Evolutionary conservation across 176 grass and related monocot genomes (phyloP), one percentile per base, ranked within the genome.

Genomic region (Phyllostachys edulis): DNA sequence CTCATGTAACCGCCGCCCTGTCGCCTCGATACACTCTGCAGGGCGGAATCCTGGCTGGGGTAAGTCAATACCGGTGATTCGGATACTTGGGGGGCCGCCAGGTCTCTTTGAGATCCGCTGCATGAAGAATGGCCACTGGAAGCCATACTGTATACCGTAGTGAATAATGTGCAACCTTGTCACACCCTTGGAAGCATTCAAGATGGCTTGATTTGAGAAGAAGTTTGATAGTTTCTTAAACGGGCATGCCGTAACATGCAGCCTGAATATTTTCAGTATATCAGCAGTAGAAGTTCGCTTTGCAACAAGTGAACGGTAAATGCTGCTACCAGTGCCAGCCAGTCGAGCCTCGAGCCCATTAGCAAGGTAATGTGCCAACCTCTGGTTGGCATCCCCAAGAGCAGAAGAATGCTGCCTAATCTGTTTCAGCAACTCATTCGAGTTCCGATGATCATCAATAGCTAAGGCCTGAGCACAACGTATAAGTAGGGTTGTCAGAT

Each of bases 311-410:
- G 62, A 36, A 29, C 76, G 87, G 62, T 89, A 75, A 37, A 89
- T 57, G 5, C 13, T 80, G 76, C 87, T 85, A 5, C 87, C 87
- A 67, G 62, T 63, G 50, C 82, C 82, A 29, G 82, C 87, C 51
- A 89, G 63, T 17, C 87, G 87, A 62, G 87, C 82, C 77, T 89
- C 87, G 5, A 89, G 76, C 8, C 69, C 87, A 9, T 89, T 72
- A 36, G 82, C 87, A 36, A 89, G 50, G 77, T 79, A 89, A 61
- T 89, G 82, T 0, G 87, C 87, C 70, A 89, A 62, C 51, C 87
- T 80, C 70, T 80, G 87, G 2, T 76, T 46, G 0, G 82, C 82
- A 65, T 85, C 82, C 47, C 87, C 87, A 20, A 38, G 44, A 52
- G 82, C 62, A 20, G 82, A 89, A 18, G 87, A 89, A 51, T 75